Base-by-base conservation (phyloP, 768 basidiomycete species). In the Serpula lacrymans region DNA sequence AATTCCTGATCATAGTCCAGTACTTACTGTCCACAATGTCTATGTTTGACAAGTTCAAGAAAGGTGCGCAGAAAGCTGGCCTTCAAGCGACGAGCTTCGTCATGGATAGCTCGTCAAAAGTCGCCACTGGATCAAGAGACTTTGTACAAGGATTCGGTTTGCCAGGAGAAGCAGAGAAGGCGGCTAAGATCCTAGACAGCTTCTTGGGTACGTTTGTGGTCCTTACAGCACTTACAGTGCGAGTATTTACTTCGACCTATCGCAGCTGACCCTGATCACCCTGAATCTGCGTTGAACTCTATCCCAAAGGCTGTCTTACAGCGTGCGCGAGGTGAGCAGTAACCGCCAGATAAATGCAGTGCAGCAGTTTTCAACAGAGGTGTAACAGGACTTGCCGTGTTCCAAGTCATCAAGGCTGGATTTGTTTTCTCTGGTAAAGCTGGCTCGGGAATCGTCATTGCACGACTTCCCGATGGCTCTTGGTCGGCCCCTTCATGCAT, bases 401-500 rank as follows among this genome's bases (percentile, higher is more conserved):
- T 96, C 75, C 88, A 91, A 53, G 90, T 96, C 11, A 68, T 96
- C 61, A 88, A 90, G 65, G 89, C 90, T 4, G 92, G 94, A 2
- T 95, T 97, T 69, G 80, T 94, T 39, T 94, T 95, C 74, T 90
- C 88, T 9, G 94, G 90, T 34, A 95, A 93, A 65, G 90, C 88
- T 1, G 94, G 94, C 33, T 92, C 89, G 1, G 94, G 94, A 11
- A 63, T 95, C 48, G 89, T 98, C 64, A 86, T 96, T 57, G 87
- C 92, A 14, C 84, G 92, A 10, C 76, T 94, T 31, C 87, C 89
- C 7, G 93, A 97, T 55, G 95, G 95, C 51, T 92, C 90, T 8
- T 96, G 92, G 92, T 91, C 88, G 34, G 95, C 95, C 1, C 95
- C 95, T 3, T 92, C 88, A 17, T 97, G 94, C 68, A 95, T 98